phyloP scores from a whole-genome alignment of 495 filamentous ascomycete species.

The Xylaria bambusicola region DNA sequence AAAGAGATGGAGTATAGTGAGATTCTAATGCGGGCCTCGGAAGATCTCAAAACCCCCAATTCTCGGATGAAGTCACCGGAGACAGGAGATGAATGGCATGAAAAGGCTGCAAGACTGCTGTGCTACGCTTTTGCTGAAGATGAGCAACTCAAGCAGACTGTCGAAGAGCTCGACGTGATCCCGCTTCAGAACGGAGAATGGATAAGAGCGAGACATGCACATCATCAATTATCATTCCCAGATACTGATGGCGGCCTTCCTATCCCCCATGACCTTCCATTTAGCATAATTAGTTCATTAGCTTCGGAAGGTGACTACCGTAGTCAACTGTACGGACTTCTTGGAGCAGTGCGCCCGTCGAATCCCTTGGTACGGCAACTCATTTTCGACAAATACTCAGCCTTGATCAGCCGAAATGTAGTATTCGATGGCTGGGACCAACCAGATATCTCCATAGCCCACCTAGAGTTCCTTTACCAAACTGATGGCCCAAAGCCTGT shows the following conservation, averaged over 20 bases:
- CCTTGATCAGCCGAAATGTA: constrained; percentile 1
- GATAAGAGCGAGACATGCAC: constrained; percentile 24
- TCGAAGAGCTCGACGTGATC: constrained; percentile 19
- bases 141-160: background rate
- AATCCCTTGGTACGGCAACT: background rate
- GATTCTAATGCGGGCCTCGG: background rate
- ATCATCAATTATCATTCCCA: background rate
- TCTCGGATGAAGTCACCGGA: background rate
- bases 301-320: background rate
- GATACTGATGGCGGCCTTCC: background rate
- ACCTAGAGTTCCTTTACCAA: background rate
- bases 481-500: background rate
- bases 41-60: background rate
- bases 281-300: background rate
- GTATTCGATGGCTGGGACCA: constrained; percentile 20
- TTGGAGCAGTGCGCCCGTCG: background rate
- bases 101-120: background rate
- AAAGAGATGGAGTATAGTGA: background rate
- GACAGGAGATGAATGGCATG: background rate
- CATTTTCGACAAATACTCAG: background rate
- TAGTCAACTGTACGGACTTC: background rate
- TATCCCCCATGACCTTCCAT: background rate
- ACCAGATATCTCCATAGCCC: background rate
- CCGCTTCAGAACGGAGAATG: constrained; percentile 19
- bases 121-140: background rate